Evolutionary conservation across 1,284 basidiomycete species (phyloP).

Genomic region (Moesziomyces globuligerus): DNA sequence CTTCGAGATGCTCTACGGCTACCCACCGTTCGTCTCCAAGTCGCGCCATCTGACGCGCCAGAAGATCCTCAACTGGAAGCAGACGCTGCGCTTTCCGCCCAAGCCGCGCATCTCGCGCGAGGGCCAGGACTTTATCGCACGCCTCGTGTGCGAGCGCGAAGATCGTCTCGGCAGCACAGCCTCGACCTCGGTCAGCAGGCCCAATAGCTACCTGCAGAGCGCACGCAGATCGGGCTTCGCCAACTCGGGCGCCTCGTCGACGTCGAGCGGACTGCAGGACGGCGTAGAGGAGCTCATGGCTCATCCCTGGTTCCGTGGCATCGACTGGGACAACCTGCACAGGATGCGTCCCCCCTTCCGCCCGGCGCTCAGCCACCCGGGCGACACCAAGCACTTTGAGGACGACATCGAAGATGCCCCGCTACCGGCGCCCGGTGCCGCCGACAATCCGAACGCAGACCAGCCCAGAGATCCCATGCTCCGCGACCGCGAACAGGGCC

Average conservation of each 20-base stretch:
- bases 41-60: constrained; percentile 62
- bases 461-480: constrained; percentile 88
- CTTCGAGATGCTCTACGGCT: constrained; percentile 72
- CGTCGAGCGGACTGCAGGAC: constrained; percentile 70
- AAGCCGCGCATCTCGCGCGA: constrained; percentile 84
- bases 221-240: constrained; percentile 80
- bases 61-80: constrained; percentile 82
- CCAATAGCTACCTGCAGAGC: constrained; percentile 79
- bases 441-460: constrained; percentile 73
- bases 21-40: constrained; percentile 75
- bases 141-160: constrained; percentile 90
- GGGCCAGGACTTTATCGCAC: constrained; percentile 84
- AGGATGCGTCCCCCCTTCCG: constrained; percentile 82
- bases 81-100: constrained; percentile 85
- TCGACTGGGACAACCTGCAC: constrained; percentile 55
- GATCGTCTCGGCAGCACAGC: constrained; percentile 85
- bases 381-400: constrained; percentile 68
- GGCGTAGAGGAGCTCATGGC: constrained; percentile 89
- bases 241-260: constrained; percentile 63
- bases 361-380: constrained; percentile 75
- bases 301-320: constrained; percentile 64
- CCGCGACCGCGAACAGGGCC: constrained; percentile 82
- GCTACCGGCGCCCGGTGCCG: constrained; percentile 86
- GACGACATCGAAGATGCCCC: constrained; percentile 88
- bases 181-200: constrained; percentile 76